Evolutionary conservation across 331 rosid genomes (phyloP).

Genomic region (Rosa hybrid): DNA sequence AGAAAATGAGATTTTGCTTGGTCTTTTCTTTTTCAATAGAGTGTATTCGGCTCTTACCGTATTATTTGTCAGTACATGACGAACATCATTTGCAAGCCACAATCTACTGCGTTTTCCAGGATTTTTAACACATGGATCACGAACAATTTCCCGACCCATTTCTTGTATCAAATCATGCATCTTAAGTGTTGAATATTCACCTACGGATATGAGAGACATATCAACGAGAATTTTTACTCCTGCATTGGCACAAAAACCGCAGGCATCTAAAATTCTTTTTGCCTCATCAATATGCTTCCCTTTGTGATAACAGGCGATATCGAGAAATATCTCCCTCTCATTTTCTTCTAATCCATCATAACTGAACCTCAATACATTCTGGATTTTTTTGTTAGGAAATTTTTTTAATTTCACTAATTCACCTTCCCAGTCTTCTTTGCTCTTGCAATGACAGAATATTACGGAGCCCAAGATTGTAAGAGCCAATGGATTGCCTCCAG

Average conservation of each 20-base stretch:
- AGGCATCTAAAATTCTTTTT: too few species aligned
- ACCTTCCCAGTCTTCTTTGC: neutral
- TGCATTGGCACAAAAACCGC: neutral
- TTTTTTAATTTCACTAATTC: neutral
- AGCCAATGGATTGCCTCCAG: constrained; percentile 5
- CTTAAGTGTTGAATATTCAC: neutral
- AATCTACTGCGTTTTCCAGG: neutral
- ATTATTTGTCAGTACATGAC: neutral
- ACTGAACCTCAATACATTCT: neutral
- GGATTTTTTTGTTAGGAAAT: neutral
- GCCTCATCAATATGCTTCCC: too few species aligned
- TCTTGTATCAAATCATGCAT: neutral
- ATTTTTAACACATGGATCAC: too few species aligned
- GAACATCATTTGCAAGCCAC: neutral
- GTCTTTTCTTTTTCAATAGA: too few species aligned
- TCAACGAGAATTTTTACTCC: neutral
- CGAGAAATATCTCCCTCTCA: constrained; percentile 15
- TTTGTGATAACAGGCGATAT: constrained; percentile 18
- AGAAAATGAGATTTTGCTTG: too few species aligned
- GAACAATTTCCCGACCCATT: neutral
- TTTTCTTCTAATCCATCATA: neutral
- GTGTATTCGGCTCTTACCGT: neutral
- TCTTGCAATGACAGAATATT: neutral
- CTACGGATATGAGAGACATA: neutral
- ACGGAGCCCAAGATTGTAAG: neutral